Evolutionary conservation across 768 basidiomycete species (phyloP), one percentile per base, ranked within the genome.

Genomic region (Coprinopsis sp.): DNA sequence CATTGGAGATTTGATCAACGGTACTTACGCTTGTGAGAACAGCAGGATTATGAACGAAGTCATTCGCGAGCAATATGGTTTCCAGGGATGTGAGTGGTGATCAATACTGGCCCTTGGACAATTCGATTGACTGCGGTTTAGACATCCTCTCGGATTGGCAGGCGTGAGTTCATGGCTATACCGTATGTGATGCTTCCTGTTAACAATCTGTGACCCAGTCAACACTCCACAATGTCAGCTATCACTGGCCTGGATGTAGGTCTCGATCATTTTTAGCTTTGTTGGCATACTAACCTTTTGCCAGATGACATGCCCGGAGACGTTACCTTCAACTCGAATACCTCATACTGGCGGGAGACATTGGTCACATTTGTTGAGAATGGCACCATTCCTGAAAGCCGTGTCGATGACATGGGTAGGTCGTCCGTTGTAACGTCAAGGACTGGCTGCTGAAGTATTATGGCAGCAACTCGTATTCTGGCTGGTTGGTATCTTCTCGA

Each of bases 61-160:
- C n/a, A 67, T 90, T 48, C 90, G 90, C 66, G 66, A 72, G 37
- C 83, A 91, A 62, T 77, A 74, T 43, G 86, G 81, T 8, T 91
- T 89, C 71, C 84, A 84, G 64, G 87, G 87, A 31, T 85, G 74
- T 78, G 50, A 57, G 75, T 67, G 19, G 28, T 10, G 19, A 39
- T 18, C 13, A 7, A 41, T 21, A 2, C 18, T 41, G 28, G 21
- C 14, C 8, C n/a, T 18, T 10, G 27, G 37, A 3, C 44, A 29
- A 46, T 12, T n/a, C n/a, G n/a, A 48, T 40, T 11, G 18, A 30
- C 42, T 21, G 13, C 25, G 46, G 30, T 21, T 5, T 47, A 78
- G 77, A 72, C 58, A 73, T 89, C 41, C 78, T 86, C 80, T 81
- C 82, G 11, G 87, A 89, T 62, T 89, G 87, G 86, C 54, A 61